These are phyloP conservation scores for Chlorella sp. DNA, from an alignment of 139 green algal genomes.

Conservation along the genomic window DNA sequence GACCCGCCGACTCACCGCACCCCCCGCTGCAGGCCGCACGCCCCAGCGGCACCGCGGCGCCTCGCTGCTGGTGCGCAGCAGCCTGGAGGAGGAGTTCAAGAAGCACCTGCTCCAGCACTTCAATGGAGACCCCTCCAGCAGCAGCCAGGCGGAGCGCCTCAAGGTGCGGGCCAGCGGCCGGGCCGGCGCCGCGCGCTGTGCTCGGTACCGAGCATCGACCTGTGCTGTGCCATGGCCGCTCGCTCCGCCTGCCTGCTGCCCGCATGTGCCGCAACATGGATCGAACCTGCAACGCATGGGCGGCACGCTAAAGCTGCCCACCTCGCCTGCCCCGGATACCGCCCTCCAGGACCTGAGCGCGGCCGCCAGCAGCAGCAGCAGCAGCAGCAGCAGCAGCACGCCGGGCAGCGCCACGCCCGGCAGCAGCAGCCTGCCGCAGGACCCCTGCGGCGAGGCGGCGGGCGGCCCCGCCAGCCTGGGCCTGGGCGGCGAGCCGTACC, in stretches of 20 bases:
- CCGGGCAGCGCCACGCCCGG: background rate
- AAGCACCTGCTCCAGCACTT: background rate
- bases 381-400: background rate
- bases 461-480: background rate
- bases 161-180: too few species aligned
- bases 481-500: background rate
- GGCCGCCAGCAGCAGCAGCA: too few species aligned
- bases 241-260: too few species aligned
- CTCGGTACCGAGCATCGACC: too few species aligned
- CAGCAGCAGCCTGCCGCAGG: slow-evolving; percentile 12
- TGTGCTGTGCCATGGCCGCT: too few species aligned
- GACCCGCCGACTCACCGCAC: background rate
- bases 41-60: background rate
- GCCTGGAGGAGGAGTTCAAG: slow-evolving; percentile 34
- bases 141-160: slow-evolving; percentile 11
- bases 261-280: too few species aligned
- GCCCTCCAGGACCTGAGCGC: too few species aligned
- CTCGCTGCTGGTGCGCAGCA: background rate
- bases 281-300: too few species aligned
- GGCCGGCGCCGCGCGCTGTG: too few species aligned
- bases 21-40: background rate
- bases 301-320: too few species aligned
- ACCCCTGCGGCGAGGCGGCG: background rate
- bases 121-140: background rate
- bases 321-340: too few species aligned